Evolutionary conservation across 352 stramenopile genomes (phyloP), one percentile per base, ranked within the genome.

Genomic region (Elongisporangium anandrum): DNA sequence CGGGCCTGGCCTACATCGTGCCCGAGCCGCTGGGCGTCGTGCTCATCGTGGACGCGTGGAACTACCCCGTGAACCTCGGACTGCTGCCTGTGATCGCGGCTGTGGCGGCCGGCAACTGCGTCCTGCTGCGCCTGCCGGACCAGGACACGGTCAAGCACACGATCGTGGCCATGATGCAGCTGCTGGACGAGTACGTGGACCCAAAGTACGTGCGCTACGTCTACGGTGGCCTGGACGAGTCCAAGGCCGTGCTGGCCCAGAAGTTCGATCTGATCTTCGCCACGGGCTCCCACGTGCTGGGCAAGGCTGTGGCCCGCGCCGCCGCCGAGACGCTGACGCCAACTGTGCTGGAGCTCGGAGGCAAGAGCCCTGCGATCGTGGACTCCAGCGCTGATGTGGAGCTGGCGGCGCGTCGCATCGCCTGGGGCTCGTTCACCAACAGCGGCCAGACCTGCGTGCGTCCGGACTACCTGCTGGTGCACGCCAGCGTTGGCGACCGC

Each of bases 291-390:
- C 69, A 56, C 38, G 83, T 87, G 29, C 21, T 92, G 29, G 96
- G 94, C 58, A 94, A 95, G 66, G 97, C 98, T 52, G 82, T 99
- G 17, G 85, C 92, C 16, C 67, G 74, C 20, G 90, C 92, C 0
- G 94, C 96, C 0, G 95, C 96, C 17, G 89, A 98, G 68, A 79
- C 88, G 53, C 66, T 99, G 20, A 99, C 97, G 10, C 97, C 97
- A 2, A 87, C 85, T 16, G 73, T 98, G 19, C 66, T 99, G 23
- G 97, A 99, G 67, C 70, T 99, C 2, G 96, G 97, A 57, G 97
- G 97, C 50, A 98, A 98, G 75, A 88, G 75, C 15, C 94, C 94
- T 1, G 77, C 73, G n/a, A 92, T 97, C 54, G 70, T 98, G 26
- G 88, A 97, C 54, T 62, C 59, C 19, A 79, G 75, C 24, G 64